A percentile compares a stretch with the other conserved stretches of the same genome.
phyloP scores from a whole-genome alignment of 305 asterid species.

The Fraxinus sp. region DNA sequence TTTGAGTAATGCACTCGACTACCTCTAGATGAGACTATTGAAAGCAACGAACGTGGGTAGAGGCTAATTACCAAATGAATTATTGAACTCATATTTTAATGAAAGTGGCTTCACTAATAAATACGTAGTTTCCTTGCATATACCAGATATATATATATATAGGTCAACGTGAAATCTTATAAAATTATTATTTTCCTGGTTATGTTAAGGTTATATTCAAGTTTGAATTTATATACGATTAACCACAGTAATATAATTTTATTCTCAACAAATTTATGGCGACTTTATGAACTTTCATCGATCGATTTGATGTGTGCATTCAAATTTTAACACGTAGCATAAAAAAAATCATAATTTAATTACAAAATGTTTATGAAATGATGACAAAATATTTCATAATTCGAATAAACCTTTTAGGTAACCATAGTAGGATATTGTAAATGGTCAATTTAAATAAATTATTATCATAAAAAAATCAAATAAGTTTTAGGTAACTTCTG shows the following conservation, averaged over 20 bases:
- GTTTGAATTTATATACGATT: neutral
- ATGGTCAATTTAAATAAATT: neutral
- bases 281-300: neutral
- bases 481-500: no score
- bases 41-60: neutral
- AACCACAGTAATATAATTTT: neutral
- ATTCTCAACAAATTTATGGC: neutral
- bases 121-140: neutral
- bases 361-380: neutral
- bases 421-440: neutral
- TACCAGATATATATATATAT: no score
- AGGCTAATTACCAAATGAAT: neutral
- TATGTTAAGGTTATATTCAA: neutral
- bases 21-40: neutral
- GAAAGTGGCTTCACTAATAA: neutral
- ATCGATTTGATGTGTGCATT: neutral
- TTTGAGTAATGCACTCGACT: neutral
- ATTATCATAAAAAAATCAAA: neutral
- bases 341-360: no score
- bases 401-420: neutral
- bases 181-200: no score
- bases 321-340: neutral
- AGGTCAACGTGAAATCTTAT: neutral
- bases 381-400: neutral
- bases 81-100: neutral